Percentiles rank a stretch among this genome's conserved stretches.
Evolutionary conservation across 73 alveolate genomes (phyloP).

Genomic region (Tetrahymena malaccensis): DNA sequence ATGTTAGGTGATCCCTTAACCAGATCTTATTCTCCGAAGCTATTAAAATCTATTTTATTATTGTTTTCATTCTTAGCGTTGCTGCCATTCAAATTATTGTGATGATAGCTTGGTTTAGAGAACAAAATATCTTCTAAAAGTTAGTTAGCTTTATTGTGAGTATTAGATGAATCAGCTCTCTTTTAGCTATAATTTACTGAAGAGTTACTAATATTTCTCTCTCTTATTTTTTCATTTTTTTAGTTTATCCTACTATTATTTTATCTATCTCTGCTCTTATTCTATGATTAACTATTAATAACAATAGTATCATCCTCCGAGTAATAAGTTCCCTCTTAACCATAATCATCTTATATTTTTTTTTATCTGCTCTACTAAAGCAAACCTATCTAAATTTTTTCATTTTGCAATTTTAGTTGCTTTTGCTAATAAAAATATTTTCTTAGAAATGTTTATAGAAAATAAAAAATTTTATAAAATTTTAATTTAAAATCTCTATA

Average conservation of each 20-base stretch:
- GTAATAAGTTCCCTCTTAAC: neutral
- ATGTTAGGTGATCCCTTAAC: neutral
- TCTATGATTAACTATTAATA: neutral
- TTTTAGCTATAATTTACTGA: neutral
- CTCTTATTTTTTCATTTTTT: neutral
- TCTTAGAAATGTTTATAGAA: no score
- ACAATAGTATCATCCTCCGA: neutral
- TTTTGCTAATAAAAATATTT: neutral
- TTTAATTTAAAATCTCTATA: no score
- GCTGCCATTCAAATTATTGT: neutral
- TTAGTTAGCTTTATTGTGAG: neutral
- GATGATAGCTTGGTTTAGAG: neutral
- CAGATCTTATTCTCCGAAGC: neutral
- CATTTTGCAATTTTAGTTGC: neutral
- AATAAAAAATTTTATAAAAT: no score
- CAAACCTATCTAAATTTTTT: neutral
- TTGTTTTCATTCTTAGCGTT: neutral
- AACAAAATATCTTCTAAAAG: neutral
- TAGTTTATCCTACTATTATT: neutral
- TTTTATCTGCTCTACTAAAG: neutral
- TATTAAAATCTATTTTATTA: neutral
- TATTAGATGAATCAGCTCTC: neutral
- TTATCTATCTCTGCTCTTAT: neutral
- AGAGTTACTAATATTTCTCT: neutral
- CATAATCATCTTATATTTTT: neutral